Conservation (phyloP, 2,329 filamentous ascomycete species). For the Bipolaris oryzae region DNA sequence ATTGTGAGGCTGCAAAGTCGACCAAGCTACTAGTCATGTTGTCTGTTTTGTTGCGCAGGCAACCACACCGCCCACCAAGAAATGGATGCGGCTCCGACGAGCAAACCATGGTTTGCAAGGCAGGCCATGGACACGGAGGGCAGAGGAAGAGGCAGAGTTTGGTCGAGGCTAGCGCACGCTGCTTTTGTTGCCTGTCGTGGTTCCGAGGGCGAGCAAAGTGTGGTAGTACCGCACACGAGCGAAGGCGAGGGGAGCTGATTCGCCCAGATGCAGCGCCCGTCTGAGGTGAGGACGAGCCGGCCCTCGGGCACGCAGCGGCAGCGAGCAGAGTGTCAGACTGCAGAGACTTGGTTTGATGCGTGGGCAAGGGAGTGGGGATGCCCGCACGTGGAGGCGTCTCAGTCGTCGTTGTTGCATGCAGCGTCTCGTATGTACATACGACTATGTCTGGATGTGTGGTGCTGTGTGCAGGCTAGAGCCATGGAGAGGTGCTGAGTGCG, state of each 20-base stretch:
- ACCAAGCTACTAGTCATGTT: neutral
- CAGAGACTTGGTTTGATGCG: neutral
- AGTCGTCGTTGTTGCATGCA: constrained; percentile 5
- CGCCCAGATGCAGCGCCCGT: constrained; percentile 2
- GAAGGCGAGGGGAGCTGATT: neutral
- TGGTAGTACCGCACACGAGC: neutral
- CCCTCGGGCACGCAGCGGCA: constrained; percentile 4
- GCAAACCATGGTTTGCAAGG: neutral
- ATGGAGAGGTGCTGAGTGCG: too few relatives aligned
- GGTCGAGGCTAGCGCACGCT: neutral
- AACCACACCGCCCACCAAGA: neutral
- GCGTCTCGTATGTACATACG: too few relatives aligned
- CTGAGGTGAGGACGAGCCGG: constrained; percentile 21
- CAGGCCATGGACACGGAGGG: neutral
- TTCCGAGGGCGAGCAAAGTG: neutral
- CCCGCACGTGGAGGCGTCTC: constrained; percentile 7
- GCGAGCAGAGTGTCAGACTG: constrained; percentile 2
- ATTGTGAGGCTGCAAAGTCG: neutral
- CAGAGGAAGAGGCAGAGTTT: too few relatives aligned
- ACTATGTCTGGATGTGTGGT: too few relatives aligned
- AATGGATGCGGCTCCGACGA: neutral
- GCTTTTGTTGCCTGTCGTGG: neutral
- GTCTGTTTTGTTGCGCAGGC: neutral
- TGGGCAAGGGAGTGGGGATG: neutral
- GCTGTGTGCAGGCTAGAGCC: too few relatives aligned